Evolutionary conservation across 306 rosid species (phyloP).

Genomic region (Prosopis cineraria): DNA sequence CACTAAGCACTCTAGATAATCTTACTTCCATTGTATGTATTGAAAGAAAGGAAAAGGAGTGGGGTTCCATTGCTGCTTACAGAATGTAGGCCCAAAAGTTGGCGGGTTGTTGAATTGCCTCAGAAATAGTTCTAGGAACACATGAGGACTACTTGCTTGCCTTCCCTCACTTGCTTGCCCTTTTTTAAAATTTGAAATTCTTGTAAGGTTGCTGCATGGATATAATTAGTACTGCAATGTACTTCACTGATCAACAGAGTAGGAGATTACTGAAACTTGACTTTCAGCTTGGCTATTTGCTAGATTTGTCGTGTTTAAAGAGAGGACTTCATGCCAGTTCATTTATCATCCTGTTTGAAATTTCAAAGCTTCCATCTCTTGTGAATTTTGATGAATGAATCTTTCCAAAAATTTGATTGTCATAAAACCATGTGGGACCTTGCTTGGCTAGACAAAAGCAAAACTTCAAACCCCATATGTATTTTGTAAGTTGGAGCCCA

Average conservation of each 20-base stretch:
- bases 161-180: conserved; percentile 17
- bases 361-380: neutral
- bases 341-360: conserved; percentile 6
- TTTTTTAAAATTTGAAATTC: neutral
- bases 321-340: neutral
- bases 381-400: neutral
- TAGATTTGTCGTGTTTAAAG: neutral
- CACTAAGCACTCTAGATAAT: neutral
- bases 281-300: neutral
- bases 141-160: conserved; percentile 2
- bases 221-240: neutral
- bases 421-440: neutral
- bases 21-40: neutral
- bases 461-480: too few species aligned
- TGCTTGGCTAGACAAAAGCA: too few species aligned
- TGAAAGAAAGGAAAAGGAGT: conserved; percentile 33
- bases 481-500: too few species aligned
- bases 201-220: neutral
- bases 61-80: neutral
- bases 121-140: neutral
- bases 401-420: neutral
- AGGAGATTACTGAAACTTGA: neutral
- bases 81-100: neutral
- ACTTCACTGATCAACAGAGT: neutral
- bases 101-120: neutral